These are phyloP conservation scores for Fusarium devonianum DNA, from an alignment of 2,329 filamentous ascomycete genomes.

Conservation along the genomic window DNA sequence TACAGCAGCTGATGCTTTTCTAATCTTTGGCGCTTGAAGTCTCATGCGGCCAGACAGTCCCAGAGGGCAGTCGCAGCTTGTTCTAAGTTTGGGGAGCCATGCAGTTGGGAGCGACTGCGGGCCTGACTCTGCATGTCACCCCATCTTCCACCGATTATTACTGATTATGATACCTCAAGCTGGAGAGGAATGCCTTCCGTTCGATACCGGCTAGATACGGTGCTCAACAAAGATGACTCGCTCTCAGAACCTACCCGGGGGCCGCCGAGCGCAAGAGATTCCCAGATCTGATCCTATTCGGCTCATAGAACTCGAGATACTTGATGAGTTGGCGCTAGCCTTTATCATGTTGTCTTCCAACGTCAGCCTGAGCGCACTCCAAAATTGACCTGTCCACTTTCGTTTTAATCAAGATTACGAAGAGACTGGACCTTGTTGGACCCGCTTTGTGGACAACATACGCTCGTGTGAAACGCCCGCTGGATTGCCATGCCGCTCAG, in stretches of 20 bases:
- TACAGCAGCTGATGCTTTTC: background rate
- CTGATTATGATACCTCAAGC: slow-evolving; percentile 8
- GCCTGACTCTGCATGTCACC: background rate
- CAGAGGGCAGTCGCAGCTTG: slow-evolving; percentile 12
- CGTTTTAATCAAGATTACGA: slow-evolving; percentile 9
- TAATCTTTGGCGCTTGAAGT: slow-evolving; percentile 10
- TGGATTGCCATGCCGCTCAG: slow-evolving; percentile 3
- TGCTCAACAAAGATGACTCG: slow-evolving; percentile 3
- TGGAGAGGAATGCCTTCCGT: slow-evolving; percentile 13
- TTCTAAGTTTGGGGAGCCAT: slow-evolving; percentile 14
- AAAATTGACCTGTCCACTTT: slow-evolving; percentile 27
- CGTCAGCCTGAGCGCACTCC: slow-evolving; percentile 15
- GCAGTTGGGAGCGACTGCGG: slow-evolving; percentile 3
- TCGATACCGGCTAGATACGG: slow-evolving; percentile 6
- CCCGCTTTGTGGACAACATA: slow-evolving; percentile 12
- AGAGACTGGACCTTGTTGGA: slow-evolving; percentile 12
- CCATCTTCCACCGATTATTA: slow-evolving; percentile 2
- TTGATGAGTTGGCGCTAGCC: slow-evolving; percentile 30
- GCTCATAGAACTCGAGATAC: slow-evolving; percentile 14
- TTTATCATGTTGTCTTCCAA: slow-evolving; percentile 10
- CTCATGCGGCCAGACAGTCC: background rate
- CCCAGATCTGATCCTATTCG: slow-evolving; percentile 19
- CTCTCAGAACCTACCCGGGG: slow-evolving; percentile 6
- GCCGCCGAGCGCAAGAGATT: background rate
- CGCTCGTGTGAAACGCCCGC: slow-evolving; percentile 13